Evolutionary conservation across 345 rosid species (phyloP).

Genomic region (Ceriops tagal): DNA sequence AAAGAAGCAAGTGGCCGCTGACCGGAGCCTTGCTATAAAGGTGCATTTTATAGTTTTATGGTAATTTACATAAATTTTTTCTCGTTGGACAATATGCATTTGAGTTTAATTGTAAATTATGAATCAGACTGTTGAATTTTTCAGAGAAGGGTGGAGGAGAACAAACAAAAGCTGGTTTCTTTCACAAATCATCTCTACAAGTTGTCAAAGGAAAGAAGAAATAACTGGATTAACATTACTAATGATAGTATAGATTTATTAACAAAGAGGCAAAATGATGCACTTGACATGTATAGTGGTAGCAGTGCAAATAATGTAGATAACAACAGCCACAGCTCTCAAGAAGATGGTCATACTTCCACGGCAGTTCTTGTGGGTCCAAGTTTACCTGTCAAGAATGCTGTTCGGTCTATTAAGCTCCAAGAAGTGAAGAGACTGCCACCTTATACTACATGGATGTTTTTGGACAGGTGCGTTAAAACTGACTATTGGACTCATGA

Average conservation of each 20-base stretch:
- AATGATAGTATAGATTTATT: conserved; percentile 51
- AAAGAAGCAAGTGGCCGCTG: conserved; percentile 63
- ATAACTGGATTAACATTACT: conserved; percentile 26
- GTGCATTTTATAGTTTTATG: conserved; percentile 27
- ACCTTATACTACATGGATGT: conserved; percentile 95
- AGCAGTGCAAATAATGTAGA: conserved; percentile 48
- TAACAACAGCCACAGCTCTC: conserved; percentile 43
- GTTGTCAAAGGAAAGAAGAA: conserved; percentile 54
- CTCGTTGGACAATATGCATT: conserved; percentile 6
- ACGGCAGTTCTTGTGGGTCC: conserved; percentile 70
- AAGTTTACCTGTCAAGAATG: conserved; percentile 66
- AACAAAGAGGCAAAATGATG: conserved; percentile 73
- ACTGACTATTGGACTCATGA: conserved; percentile 2
- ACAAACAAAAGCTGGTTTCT: conserved; percentile 52
- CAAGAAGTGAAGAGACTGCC: conserved; percentile 74
- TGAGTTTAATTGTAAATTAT: conserved; percentile 1
- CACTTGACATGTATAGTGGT: conserved; percentile 58
- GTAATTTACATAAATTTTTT: neutral
- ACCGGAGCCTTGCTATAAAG: conserved; percentile 57
- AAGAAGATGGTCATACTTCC: conserved; percentile 55
- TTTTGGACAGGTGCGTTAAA: conserved; percentile 73
- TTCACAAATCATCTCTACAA: conserved; percentile 50
- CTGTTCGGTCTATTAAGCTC: conserved; percentile 72
- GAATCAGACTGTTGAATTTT: conserved; percentile 7
- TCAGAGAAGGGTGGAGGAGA: conserved; percentile 81